Percentiles rank a stretch among this genome's conserved stretches.
These are phyloP conservation scores for Lipomyces starkeyi DNA, from an alignment of 805 yeast species.

Conservation along the genomic window DNA sequence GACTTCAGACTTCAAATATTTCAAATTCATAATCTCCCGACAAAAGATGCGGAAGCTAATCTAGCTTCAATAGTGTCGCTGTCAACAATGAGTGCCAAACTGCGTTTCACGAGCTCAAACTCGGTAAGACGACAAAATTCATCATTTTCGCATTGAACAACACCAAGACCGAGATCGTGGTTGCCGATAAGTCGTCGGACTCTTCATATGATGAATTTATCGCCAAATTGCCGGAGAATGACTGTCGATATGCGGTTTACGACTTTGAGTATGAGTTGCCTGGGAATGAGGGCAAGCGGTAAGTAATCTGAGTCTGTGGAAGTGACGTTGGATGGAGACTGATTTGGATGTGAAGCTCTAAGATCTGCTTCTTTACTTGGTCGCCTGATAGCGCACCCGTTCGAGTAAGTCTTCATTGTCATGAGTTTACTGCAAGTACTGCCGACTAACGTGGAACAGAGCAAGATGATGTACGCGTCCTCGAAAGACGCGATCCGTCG, in stretches of 20 bases:
- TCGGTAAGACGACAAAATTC: constrained; percentile 82
- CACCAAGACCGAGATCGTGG: constrained; percentile 87
- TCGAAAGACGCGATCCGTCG: constrained; percentile 97
- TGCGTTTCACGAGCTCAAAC: constrained; percentile 94
- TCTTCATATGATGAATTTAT: constrained; percentile 83
- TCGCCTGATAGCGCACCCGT: constrained; percentile 97
- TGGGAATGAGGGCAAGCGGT: constrained; percentile 92
- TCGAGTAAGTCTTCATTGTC: constrained; percentile 49
- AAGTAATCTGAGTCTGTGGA: constrained; percentile 52
- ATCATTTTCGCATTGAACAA: constrained; percentile 82
- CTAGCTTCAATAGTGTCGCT: constrained; percentile 60
- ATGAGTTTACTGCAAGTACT: not conserved
- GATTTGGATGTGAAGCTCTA: constrained; percentile 49
- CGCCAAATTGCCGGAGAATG: constrained; percentile 90
- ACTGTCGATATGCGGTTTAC: constrained; percentile 94
- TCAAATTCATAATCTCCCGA: not conserved
- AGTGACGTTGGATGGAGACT: not conserved
- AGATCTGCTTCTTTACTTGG: constrained; percentile 83
- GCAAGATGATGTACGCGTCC: constrained; percentile 98
- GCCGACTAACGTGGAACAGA: constrained; percentile 19
- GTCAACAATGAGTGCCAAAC: constrained; percentile 88
- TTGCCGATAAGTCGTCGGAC: constrained; percentile 79
- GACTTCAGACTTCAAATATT: not conserved
- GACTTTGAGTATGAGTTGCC: constrained; percentile 94
- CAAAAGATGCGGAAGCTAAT: not conserved